These are phyloP conservation scores for Eucalyptus paniculata DNA, from an alignment of 345 rosid genomes.

Conservation along the genomic window DNA sequence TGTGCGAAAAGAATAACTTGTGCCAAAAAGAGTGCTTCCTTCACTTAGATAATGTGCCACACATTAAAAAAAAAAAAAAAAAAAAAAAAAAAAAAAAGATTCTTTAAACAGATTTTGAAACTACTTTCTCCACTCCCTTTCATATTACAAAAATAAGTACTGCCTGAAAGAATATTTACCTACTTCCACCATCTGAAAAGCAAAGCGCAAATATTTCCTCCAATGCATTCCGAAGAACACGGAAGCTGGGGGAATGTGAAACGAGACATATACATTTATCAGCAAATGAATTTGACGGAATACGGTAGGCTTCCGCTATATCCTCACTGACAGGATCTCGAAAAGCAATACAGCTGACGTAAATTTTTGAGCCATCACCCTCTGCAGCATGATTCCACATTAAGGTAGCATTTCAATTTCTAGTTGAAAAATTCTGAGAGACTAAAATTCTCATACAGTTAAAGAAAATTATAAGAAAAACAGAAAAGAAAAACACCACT, in stretches of 20 bases:
- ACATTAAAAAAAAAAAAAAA: neutral
- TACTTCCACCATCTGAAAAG: constrained; percentile 80
- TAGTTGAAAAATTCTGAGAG: neutral
- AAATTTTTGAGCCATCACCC: constrained; percentile 98
- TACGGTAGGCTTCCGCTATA: constrained; percentile 81
- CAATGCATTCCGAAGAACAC: constrained; percentile 58
- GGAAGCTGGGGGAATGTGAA: constrained; percentile 81
- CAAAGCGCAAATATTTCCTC: constrained; percentile 89
- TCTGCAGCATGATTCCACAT: constrained; percentile 22
- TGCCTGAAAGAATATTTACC: constrained; percentile 24
- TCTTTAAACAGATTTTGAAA: neutral
- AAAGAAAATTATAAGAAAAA: neutral
- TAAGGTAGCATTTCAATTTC: neutral
- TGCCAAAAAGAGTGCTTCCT: neutral
- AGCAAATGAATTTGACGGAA: constrained; percentile 72
- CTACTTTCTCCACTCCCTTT: neutral
- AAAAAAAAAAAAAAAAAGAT: neutral
- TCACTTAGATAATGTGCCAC: neutral
- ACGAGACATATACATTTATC: constrained; percentile 94
- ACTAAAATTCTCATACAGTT: neutral
- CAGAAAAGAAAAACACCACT: neutral
- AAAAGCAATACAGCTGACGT: constrained; percentile 89
- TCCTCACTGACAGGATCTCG: constrained; percentile 96
- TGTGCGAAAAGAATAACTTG: neutral
- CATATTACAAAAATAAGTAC: neutral